A percentile compares a stretch with the other conserved stretches of the same genome.
Evolutionary conservation across 257 asterid species (phyloP).

Genomic region (Plectranthus barbatus): DNA sequence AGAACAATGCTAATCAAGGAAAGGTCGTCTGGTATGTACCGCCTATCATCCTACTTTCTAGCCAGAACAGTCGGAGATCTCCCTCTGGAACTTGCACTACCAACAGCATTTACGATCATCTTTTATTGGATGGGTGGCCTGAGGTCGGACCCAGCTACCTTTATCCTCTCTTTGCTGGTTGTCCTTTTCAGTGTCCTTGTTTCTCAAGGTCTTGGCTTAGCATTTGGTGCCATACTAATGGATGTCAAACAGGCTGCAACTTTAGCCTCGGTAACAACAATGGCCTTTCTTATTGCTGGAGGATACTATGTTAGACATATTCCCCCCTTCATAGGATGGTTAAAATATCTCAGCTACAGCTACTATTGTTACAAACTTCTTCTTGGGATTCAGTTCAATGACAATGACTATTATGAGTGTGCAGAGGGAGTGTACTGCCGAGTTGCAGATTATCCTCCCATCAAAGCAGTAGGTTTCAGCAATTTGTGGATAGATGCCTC

Average conservation of each 20-base stretch:
- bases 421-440: constrained; percentile 54
- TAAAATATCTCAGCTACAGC: constrained; percentile 79
- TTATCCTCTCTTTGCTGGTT: constrained; percentile 69
- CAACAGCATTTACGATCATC: constrained; percentile 87
- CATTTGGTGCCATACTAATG: constrained; percentile 93
- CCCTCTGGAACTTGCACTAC: constrained; percentile 89
- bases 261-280: constrained; percentile 81
- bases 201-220: constrained; percentile 85
- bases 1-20: constrained; percentile 85
- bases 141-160: constrained; percentile 62
- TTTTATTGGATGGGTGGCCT: constrained; percentile 99
- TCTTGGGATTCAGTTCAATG: constrained; percentile 71
- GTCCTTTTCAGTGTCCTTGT: constrained; percentile 89
- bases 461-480: constrained; percentile 65
- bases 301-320: constrained; percentile 95
- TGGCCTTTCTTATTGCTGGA: constrained; percentile 90
- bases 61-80: constrained; percentile 89
- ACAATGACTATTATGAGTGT: constrained; percentile 68
- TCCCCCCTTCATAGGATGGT: constrained; percentile 80
- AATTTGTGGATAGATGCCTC: constrained; percentile 59
- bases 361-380: constrained; percentile 86
- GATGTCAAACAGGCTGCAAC: constrained; percentile 96
- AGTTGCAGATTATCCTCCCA: constrained; percentile 69
- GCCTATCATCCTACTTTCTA: constrained; percentile 79
- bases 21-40: constrained; percentile 92